A percentile compares a stretch with the other conserved stretches of the same genome.
These are phyloP conservation scores for Fusarium abutilonis DNA, from an alignment of 2,329 filamentous ascomycete genomes.

Conservation along the genomic window DNA sequence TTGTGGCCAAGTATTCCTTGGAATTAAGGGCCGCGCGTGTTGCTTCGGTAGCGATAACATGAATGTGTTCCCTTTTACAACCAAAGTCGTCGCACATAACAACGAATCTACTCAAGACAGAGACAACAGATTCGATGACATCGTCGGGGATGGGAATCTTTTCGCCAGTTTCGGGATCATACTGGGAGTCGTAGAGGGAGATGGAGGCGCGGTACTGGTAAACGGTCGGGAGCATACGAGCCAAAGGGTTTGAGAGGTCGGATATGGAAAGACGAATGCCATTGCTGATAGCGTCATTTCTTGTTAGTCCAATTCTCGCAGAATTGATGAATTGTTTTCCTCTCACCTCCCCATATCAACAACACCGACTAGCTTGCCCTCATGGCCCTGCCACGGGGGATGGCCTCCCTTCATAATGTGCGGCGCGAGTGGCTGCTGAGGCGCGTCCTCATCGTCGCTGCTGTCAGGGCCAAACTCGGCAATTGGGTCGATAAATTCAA, in stretches of 20 bases:
- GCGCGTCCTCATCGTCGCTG: conserved; percentile 23
- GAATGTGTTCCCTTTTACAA: conserved; percentile 41
- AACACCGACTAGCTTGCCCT: conserved; percentile 47
- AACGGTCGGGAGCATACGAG: conserved; percentile 67
- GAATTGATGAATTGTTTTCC: neutral
- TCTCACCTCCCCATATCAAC: conserved; percentile 53
- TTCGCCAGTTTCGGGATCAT: conserved; percentile 46
- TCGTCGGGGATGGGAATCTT: conserved; percentile 46
- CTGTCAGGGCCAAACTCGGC: conserved; percentile 33
- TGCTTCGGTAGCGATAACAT: conserved; percentile 49
- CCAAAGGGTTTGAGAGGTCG: conserved; percentile 56
- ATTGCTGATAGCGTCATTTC: conserved; percentile 58
- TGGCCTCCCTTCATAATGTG: conserved; percentile 28
- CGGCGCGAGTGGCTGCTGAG: conserved; percentile 6
- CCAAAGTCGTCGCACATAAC: conserved; percentile 45
- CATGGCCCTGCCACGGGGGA: conserved; percentile 47
- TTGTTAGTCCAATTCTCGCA: conserved; percentile 17
- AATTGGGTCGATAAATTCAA: conserved; percentile 41
- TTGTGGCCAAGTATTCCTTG: conserved; percentile 47
- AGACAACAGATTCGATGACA: conserved; percentile 44
- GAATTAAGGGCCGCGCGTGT: conserved; percentile 48
- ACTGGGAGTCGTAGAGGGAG: conserved; percentile 49
- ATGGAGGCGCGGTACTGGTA: conserved; percentile 47
- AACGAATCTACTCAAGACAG: conserved; percentile 44
- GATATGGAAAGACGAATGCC: conserved; percentile 76